Base-by-base conservation (phyloP, 306 rosid species). In the Trichosanthes truncata region DNA sequence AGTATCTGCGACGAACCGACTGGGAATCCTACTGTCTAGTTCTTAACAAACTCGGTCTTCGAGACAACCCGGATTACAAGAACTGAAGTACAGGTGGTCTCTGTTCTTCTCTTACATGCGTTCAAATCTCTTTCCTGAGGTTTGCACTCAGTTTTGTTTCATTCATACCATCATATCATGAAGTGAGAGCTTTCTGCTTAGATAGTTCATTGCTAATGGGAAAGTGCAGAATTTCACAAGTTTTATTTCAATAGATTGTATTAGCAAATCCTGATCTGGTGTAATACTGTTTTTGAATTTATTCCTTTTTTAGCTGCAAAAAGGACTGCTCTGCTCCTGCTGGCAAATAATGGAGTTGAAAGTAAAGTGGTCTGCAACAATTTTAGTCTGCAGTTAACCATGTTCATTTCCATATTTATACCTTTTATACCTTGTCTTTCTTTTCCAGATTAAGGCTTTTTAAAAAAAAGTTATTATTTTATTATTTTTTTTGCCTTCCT, bases 11-110 rank as follows among this genome's bases (percentile, higher is more conserved):
- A 84, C 87, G 91, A 90, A 91, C 95, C 31, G 98, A 94, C 86
- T 94, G 95, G 97, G 95, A 92, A 40, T 94, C 98, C 13, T 92
- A 91, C 84, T 89, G 95, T 82, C 86, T 92, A n/a, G 92, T 92
- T 63, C 90, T 94, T 72, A 86, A 87, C 62, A 91, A 86, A 84
- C 89, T 94, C 43, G 95, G 95, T 77, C 89, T 94, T 40, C 92
- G 97, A 53, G 98, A 94, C 91, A 90, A 91, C 80, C 93, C 97
- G 21, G 92, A 92, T 57, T 79, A 81, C 84, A 87, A 86, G 79
- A 43, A 51, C 87, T 85, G 80, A 82, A 65, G 46, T 23, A 43
- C 68, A 11, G 7, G 77, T n/a, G 40, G 4, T 48, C 41, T 29
- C 40, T 23, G 77, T 43, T 26, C 21, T 72, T 72, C 56, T 41